Evolutionary conservation across 208 protist genomes (phyloP), one percentile per base, ranked within the genome.

Genomic region (Leishmania turanica): DNA sequence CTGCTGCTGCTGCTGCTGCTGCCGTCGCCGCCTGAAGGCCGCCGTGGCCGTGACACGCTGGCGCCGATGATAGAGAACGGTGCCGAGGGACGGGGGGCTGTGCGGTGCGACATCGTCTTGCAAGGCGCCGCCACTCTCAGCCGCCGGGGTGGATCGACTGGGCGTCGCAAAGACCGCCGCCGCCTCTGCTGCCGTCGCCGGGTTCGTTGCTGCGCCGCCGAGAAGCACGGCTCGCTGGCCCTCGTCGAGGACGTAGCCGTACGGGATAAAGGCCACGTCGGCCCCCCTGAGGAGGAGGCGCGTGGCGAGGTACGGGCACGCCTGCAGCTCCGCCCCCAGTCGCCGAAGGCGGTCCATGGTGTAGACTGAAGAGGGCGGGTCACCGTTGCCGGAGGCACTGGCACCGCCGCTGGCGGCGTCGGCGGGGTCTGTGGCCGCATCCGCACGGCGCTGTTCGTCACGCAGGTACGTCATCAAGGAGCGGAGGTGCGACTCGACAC

Each of bases 261-360:
- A 96, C 1, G 95, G 95, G n/a, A 98, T 89, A 9, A 96, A 86
- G 27, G 93, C 92, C 45, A 98, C 88, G 72, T 96, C 91, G 0
- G 93, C 91, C 0, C 80, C 88, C 51, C 93, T 92, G 19, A 97
- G 74, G 5, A 95, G 83, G 34, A 94, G 84, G 5, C 91, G 87
- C 13, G 91, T 94, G 17, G 85, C 90, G 24, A 97, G 78, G 87
- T 95, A 98, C 11, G 95, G 95, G 75, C 95, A 98, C 3, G 91
- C 93, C 58, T 86, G 79, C 8, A 97, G 80, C 76, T 85, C 84
- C 34, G 72, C 11, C 2, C 95, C 95, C 27, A 94, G 60, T 31
- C 84, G 73, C 24, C 79, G 80, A 78, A 96, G 88, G 34, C 88
- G 85, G 9, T 90, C 88, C 79, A 98, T 85, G 21, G 90, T 88